phyloP scores from a whole-genome alignment of 129 eudicot genomes.

The Smallanthus sonchifolius region DNA sequence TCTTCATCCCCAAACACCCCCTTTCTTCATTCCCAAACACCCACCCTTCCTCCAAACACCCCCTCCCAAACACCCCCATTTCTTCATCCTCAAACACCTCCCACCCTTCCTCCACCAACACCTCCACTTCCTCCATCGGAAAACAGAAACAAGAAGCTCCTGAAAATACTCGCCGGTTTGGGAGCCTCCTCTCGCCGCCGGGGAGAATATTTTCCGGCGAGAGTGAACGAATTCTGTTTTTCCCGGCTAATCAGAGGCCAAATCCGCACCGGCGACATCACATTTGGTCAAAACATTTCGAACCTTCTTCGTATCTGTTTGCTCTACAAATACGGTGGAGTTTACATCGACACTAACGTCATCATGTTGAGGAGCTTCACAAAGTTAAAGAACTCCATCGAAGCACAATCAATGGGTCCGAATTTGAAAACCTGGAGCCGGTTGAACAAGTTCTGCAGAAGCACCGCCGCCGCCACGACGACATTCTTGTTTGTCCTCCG shows the following conservation, averaged over 20 bases:
- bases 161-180: slow-evolving; percentile 20
- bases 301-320: slow-evolving; percentile 69
- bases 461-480: no score
- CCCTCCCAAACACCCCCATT: no score
- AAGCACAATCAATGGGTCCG: slow-evolving; percentile 59
- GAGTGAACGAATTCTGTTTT: slow-evolving; percentile 53
- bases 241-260: slow-evolving; percentile 46
- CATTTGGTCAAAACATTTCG: slow-evolving; percentile 83
- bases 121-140: no score
- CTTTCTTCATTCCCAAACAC: no score
- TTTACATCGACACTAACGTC: slow-evolving; percentile 75
- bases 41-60: no score
- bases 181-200: slow-evolving; percentile 20
- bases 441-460: no score
- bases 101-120: no score
- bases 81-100: no score
- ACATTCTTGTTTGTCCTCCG: no score
- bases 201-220: slow-evolving; percentile 35
- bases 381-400: slow-evolving; percentile 55
- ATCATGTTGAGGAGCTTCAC: slow-evolving; percentile 52
- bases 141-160: slow-evolving; percentile 15
- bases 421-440: slow-evolving; percentile 62
- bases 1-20: no score
- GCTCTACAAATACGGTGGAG: slow-evolving; percentile 81
- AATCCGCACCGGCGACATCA: slow-evolving; percentile 50